These are phyloP conservation scores for Xylariaceae sp. DNA, from an alignment of 2,329 filamentous ascomycete species.

Conservation along the genomic window DNA sequence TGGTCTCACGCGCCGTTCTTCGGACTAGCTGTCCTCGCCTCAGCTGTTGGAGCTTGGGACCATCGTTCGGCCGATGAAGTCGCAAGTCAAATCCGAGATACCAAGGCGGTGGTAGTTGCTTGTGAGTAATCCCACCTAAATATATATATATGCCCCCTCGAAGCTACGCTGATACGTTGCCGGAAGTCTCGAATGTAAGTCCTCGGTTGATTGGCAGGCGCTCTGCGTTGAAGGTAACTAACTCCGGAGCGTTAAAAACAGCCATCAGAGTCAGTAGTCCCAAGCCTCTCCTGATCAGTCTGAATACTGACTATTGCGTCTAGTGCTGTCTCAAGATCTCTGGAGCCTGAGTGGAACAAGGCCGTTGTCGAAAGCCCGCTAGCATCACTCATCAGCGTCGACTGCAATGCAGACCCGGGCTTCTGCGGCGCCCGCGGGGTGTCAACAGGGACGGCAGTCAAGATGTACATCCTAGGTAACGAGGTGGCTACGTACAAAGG, in stretches of 20 bases:
- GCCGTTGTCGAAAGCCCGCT: neutral
- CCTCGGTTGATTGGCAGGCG: neutral
- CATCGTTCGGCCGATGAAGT: neutral
- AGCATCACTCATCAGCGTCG: constrained; percentile 13
- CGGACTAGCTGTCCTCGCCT: neutral
- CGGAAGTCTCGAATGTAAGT: neutral
- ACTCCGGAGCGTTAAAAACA: neutral
- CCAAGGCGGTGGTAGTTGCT: neutral
- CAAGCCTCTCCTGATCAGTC: neutral
- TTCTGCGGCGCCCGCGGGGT: constrained; percentile 10
- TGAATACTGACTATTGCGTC: neutral
- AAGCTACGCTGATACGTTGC: too few species aligned
- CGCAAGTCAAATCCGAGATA: neutral
- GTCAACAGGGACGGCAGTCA: constrained; percentile 9
- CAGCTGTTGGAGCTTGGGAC: neutral
- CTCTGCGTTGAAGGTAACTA: neutral
- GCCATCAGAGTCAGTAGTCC: neutral
- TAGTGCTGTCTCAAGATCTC: constrained; percentile 14
- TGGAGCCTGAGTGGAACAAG: constrained; percentile 17
- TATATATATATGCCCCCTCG: too few species aligned
- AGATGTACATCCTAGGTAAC: constrained; percentile 11
- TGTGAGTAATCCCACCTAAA: constrained; percentile 1
- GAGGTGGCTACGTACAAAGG: constrained; percentile 14
- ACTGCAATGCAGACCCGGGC: constrained; percentile 11
- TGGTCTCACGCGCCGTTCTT: too few species aligned